phyloP scores from a whole-genome alignment of 345 rosid species.

The Brassica juncea region DNA sequence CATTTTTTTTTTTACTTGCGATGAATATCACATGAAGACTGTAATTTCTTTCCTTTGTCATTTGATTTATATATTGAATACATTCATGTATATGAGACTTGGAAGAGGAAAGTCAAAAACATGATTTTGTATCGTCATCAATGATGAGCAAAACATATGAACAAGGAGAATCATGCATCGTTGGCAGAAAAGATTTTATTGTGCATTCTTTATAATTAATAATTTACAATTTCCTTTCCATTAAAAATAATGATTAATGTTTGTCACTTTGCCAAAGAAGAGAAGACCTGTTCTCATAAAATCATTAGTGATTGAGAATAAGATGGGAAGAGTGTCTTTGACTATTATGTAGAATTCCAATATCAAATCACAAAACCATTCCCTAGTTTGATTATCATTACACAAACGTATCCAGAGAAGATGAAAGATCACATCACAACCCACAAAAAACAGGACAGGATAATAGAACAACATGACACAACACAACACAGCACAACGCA shows the following conservation, averaged over 20 bases:
- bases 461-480: neutral
- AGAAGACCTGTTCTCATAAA: neutral
- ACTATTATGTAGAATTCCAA: conserved; percentile 19
- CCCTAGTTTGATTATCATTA: conserved; percentile 34
- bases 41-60: neutral
- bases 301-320: neutral
- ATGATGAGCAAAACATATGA: neutral
- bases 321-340: neutral
- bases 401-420: conserved; percentile 34
- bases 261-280: neutral
- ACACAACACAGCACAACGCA: conserved; percentile 2
- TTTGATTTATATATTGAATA: neutral
- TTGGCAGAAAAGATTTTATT: conserved; percentile 1
- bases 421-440: conserved; percentile 31
- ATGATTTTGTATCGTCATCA: neutral
- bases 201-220: neutral
- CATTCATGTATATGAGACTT: neutral
- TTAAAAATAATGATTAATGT: neutral
- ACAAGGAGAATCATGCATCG: neutral
- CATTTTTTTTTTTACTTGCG: neutral
- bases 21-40: neutral
- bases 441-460: conserved; percentile 18
- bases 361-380: conserved; percentile 37
- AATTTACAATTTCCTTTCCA: neutral
- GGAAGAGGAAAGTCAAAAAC: neutral